Conservation (phyloP, 345 rosid genomes). For the Adansonia digitata region DNA sequence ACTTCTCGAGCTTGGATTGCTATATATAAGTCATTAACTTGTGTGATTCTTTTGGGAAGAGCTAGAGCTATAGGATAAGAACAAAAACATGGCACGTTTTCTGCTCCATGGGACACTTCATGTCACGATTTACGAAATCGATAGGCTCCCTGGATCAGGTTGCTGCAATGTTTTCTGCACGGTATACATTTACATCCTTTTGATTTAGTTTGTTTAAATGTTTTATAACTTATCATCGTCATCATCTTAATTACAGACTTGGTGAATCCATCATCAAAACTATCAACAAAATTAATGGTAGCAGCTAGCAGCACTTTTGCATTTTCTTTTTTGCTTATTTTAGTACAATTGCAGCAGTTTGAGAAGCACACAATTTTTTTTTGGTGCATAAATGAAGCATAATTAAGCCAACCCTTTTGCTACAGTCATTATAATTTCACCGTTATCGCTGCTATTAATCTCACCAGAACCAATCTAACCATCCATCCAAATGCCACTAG, state of each 20-base stretch:
- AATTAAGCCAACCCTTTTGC: too few species aligned
- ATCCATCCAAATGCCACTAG: too few species aligned
- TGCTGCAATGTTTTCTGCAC: constrained; percentile 30
- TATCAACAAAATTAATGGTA: neutral
- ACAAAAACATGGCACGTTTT: constrained; percentile 24
- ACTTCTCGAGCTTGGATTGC: neutral
- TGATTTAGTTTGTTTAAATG: neutral
- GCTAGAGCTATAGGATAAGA: neutral
- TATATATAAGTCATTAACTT: neutral
- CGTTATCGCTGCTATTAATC: too few species aligned
- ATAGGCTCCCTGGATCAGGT: constrained; percentile 18
- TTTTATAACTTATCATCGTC: neutral
- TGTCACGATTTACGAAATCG: constrained; percentile 37
- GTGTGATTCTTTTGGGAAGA: neutral
- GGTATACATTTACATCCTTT: constrained; percentile 34
- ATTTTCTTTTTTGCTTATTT: too few species aligned
- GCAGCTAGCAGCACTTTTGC: neutral
- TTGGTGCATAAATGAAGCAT: too few species aligned
- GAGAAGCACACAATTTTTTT: too few species aligned
- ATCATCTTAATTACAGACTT: neutral
- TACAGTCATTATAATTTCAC: too few species aligned
- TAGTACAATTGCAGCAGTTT: too few species aligned
- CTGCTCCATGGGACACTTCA: constrained; percentile 49
- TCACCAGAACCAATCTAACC: too few species aligned
- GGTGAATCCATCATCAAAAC: neutral